Evolutionary conservation across 768 basidiomycete species (phyloP).

Genomic region (Phanerochaete sordida): DNA sequence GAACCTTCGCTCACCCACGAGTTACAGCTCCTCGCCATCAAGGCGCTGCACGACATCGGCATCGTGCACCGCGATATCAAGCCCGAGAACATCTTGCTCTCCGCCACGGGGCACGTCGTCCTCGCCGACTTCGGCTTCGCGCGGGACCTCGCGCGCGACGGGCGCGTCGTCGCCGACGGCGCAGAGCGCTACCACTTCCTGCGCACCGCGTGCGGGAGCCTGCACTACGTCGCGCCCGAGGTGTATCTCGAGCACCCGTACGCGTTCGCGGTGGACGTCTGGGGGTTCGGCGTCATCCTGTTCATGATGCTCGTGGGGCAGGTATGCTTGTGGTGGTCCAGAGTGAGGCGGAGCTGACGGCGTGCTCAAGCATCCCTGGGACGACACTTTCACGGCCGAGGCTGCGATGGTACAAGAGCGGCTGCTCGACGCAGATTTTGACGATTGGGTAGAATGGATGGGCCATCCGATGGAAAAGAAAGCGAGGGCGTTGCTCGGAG

Average conservation of each 20-base stretch:
- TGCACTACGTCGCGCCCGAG: conserved; percentile 4
- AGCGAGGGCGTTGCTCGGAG: too few species aligned
- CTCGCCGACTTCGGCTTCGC: conserved; percentile 25
- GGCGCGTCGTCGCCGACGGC: background rate
- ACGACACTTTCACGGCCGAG: too few species aligned
- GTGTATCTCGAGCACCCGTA: conserved; percentile 31
- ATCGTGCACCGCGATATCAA: conserved; percentile 29
- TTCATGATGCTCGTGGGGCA: conserved; percentile 16
- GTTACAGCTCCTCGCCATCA: conserved; percentile 3
- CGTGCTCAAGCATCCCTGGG: too few species aligned
- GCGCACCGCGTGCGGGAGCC: background rate
- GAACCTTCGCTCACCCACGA: background rate
- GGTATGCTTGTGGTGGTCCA: too few species aligned
- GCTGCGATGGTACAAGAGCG: too few species aligned
- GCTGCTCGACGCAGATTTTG: too few species aligned
- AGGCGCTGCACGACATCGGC: conserved; percentile 18
- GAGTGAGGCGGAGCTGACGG: too few species aligned
- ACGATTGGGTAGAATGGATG: too few species aligned
- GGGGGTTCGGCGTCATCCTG: conserved; percentile 37
- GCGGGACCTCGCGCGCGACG: background rate
- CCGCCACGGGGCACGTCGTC: conserved; percentile 17
- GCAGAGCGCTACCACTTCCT: background rate
- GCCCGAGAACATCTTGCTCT: conserved; percentile 26
- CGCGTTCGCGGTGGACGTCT: conserved; percentile 41
- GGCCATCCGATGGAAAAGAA: too few species aligned